Evolutionary conservation across 805 yeast genomes (phyloP).

Genomic region (Yueomyces sinensis): DNA sequence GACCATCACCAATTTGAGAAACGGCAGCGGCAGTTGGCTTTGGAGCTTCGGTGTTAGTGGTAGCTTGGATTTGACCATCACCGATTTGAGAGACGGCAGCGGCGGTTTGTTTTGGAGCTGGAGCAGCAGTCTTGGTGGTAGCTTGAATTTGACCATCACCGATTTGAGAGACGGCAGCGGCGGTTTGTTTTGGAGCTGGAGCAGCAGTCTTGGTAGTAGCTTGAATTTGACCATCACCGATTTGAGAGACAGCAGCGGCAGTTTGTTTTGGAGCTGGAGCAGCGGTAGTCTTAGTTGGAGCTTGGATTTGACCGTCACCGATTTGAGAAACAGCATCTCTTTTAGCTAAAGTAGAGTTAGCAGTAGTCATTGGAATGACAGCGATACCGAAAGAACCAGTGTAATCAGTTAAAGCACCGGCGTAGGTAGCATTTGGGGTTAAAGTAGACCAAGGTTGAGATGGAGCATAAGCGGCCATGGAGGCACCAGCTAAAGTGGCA

Average conservation of each 20-base stretch:
- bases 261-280: constrained; percentile 12
- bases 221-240: too few relatives aligned
- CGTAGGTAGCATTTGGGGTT: constrained; percentile 25
- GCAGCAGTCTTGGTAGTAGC: constrained; percentile 11
- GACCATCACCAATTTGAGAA: constrained; percentile 33
- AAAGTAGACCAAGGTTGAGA: constrained; percentile 28
- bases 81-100: constrained; percentile 7
- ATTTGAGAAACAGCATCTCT: constrained; percentile 40
- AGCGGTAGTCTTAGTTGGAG: constrained; percentile 19
- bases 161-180: constrained; percentile 6
- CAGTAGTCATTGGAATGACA: constrained; percentile 26
- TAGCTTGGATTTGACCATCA: constrained; percentile 25
- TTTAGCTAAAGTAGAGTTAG: constrained; percentile 26
- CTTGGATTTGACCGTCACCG: constrained; percentile 41
- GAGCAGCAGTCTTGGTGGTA: constrained; percentile 31
- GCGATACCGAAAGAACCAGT: constrained; percentile 29
- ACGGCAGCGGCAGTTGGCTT: constrained; percentile 24
- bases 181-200: constrained; percentile 21
- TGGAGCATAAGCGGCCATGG: constrained; percentile 10
- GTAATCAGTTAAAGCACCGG: constrained; percentile 24
- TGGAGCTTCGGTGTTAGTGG: constrained; percentile 17
- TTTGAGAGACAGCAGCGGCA: neutral
- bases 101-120: constrained; percentile 33
- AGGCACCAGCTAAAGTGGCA: constrained; percentile 12
- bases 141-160: constrained; percentile 24